Evolutionary conservation across 768 basidiomycete genomes (phyloP), one percentile per base, ranked within the genome.

Genomic region (Russula virescens): DNA sequence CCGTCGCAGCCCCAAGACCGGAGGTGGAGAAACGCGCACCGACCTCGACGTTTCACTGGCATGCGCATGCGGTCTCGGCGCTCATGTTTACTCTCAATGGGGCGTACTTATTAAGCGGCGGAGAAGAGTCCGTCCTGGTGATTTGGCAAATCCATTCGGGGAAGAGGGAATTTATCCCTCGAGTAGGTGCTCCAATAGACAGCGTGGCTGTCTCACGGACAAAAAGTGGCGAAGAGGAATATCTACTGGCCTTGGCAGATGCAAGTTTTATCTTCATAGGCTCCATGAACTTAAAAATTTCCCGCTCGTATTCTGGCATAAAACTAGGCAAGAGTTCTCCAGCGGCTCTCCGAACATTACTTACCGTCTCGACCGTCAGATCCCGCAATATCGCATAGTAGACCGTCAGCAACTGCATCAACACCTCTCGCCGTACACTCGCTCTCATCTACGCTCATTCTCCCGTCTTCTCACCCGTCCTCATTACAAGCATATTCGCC

Each of bases 101-200:
- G 14, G 88, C 93, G 9, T 96, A 97, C 72, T 75, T 99, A 19
- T 75, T 98, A 52, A 95, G 91, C 63, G 96, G 94, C 65, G 97
- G 97, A 49, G 93, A 97, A 73, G 97, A 98, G 73, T 83, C 89
- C 35, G 96, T 98, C 11, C 75, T 99, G n/a, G 95, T 98, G 43
- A 88, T 96, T 62, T 99, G 97, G 97, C 93, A 97, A 71, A 73
- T 99, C 46, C 87, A 92, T 66, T 85, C 88, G 0, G 90, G 91
- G 5, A 90, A 86, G 73, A 88, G 86, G 71, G 94, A 97, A 72
- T 98, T 92, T 71, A 83, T 98, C 2, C 94, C 97, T 35, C 85
- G 97, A 55, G 79, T 98, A 13, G 95, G 96, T 19, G 87, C 93
- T 3, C 86, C 94, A 5, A 90, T 98, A 58, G 81, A 80, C 68